Conservation (phyloP, 352 stramenopile species). For the Phytophthora palmivora region DNA sequence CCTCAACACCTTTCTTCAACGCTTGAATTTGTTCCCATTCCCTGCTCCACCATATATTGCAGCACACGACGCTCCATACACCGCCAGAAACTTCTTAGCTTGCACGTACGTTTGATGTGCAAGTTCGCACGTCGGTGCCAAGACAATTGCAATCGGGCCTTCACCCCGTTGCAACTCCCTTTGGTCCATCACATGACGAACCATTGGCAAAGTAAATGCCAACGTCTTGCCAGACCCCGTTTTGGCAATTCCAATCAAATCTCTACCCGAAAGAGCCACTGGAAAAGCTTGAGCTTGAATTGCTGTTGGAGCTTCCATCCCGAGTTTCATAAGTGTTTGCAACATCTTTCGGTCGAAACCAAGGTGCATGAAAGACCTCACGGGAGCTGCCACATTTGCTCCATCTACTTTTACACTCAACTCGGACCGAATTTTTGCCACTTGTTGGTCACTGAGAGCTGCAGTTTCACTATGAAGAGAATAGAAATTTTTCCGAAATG, state of each 20-base stretch:
- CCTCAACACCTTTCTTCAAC: conserved; percentile 73
- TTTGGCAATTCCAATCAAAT: conserved; percentile 92
- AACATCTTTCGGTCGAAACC: conserved; percentile 77
- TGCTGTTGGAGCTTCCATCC: conserved; percentile 76
- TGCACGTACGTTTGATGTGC: conserved; percentile 88
- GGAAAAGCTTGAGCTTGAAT: conserved; percentile 89
- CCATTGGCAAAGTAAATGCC: conserved; percentile 96
- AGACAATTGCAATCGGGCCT: conserved; percentile 80
- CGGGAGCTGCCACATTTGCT: conserved; percentile 53
- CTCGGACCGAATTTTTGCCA: conserved; percentile 52
- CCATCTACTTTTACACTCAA: conserved; percentile 63
- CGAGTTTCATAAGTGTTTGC: conserved; percentile 69
- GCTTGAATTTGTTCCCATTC: conserved; percentile 88
- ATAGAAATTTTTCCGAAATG: conserved; percentile 88
- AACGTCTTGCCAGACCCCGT: conserved; percentile 98
- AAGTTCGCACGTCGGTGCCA: conserved; percentile 84
- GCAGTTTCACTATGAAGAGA: conserved; percentile 49
- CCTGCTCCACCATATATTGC: conserved; percentile 83
- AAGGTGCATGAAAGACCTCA: conserved; percentile 81
- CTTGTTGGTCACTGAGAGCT: conserved; percentile 40
- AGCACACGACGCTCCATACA: conserved; percentile 75
- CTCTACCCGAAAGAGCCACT: conserved; percentile 72
- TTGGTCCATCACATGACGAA: conserved; percentile 91
- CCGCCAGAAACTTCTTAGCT: conserved; percentile 81
- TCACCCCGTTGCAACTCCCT: conserved; percentile 72